Percentiles rank a stretch among this genome's conserved stretches.
These are phyloP conservation scores for Fusarium fracticaudum DNA, from an alignment of 2,329 filamentous ascomycete species.

Conservation along the genomic window DNA sequence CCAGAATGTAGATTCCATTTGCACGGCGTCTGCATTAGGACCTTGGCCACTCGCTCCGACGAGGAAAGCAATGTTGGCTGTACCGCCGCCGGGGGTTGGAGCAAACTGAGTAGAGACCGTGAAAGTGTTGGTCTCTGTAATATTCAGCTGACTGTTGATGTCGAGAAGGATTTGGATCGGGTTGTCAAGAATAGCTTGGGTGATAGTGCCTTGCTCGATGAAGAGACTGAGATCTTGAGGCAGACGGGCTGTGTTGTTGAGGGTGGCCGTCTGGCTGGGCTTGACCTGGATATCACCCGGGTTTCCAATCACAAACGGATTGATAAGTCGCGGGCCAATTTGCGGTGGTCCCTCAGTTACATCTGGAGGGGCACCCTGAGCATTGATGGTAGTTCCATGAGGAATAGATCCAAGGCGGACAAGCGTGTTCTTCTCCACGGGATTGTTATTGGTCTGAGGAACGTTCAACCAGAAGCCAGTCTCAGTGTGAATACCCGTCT, in stretches of 20 bases:
- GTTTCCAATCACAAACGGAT: background rate
- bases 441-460: background rate
- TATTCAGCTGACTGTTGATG: constrained; percentile 9
- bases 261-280: background rate
- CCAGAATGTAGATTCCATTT: constrained; percentile 9
- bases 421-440: background rate
- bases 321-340: background rate
- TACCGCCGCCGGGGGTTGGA: background rate
- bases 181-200: background rate
- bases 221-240: background rate
- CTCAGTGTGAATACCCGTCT: constrained; percentile 5
- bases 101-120: background rate
- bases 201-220: background rate
- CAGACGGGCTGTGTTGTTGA: background rate
- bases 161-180: constrained; percentile 1
- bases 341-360: background rate
- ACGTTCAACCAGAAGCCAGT: constrained; percentile 9
- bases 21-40: background rate
- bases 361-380: background rate
- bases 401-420: constrained; percentile 2
- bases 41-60: background rate
- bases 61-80: constrained; percentile 9
- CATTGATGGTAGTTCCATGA: constrained; percentile 9
- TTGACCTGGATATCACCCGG: background rate
- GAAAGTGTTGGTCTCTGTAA: constrained; percentile 5